Evolutionary conservation across 495 filamentous ascomycete species (phyloP), one percentile per base, ranked within the genome.

Genomic region (Tetracladium setigerum): DNA sequence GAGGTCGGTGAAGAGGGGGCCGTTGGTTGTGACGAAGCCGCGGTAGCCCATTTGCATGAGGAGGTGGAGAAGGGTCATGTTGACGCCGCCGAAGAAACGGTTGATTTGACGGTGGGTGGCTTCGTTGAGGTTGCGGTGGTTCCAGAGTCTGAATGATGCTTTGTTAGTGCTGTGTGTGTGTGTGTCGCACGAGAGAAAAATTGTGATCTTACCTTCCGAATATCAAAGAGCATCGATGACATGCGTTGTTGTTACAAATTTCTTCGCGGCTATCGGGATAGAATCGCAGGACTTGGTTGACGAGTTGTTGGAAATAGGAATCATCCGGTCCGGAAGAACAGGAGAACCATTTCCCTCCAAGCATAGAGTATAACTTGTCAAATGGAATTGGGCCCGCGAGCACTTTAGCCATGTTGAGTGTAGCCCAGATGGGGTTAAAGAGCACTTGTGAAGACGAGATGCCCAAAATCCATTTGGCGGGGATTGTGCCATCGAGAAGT

Each of bases 401-500:
- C 27, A 72, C 73, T 63, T 85, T 85, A 49, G 73, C 55, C 54
- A 75, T 66, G 58, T 86, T 85, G 52, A 75, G 60, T 5, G 64
- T 66, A 24, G 61, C 64, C 67, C 77, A 84, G 31, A 75, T 66
- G 6, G 80, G 80, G 58, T 82, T 76, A 62, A 81, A 73, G 66
- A 86, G 84, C 1, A 84, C 81, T 30, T 82, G 74, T 31, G 71
- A 77, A 50, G 71, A 74, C 1, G 76, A 80, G 36, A 84, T 64
- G n/a, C 82, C 82, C 32, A 63, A 61, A 57, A 84, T 69, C 74
- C 77, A 83, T 18, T 58, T 54, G 0, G 69, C 41, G 4, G 74
- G 71, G 50, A 85, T 80, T 0, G 73, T 77, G 38, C 82, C 82
- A 57, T 84, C 80, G 2, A 87, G 70, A 0, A 87, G 64, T 32